phyloP scores from a whole-genome alignment of 768 basidiomycete species.

The Porpolomopsis calyptriformis region DNA sequence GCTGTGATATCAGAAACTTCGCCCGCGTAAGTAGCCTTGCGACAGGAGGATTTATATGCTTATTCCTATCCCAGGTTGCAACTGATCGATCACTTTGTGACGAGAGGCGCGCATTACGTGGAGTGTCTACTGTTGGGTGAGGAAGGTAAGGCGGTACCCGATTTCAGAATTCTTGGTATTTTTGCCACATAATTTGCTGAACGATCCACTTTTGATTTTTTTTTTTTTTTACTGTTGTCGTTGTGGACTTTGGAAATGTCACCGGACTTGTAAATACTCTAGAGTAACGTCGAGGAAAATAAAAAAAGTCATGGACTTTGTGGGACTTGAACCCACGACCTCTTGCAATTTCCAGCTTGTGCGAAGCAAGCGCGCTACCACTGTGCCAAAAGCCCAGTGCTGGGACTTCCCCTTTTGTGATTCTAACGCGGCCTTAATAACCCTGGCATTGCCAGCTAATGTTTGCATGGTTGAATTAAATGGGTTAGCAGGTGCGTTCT shows the following conservation, averaged over 20 bases:
- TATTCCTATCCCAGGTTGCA: conserved; percentile 41
- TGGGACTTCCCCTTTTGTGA: not conserved
- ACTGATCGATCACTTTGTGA: conserved; percentile 79
- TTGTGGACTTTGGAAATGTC: not conserved
- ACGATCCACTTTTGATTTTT: not conserved
- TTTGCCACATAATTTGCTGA: conserved; percentile 54
- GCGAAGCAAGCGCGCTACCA: conserved; percentile 13
- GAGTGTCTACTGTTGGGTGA: conserved; percentile 85
- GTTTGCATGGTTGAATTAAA: too few relatives aligned
- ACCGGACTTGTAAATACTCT: not conserved
- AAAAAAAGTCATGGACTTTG: conserved; percentile 4
- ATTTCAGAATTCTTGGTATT: conserved; percentile 87
- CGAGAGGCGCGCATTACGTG: conserved; percentile 85
- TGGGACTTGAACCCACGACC: conserved; percentile 12
- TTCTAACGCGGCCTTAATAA: not conserved
- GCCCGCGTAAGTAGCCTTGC: conserved; percentile 45
- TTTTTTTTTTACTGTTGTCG: not conserved
- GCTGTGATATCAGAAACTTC: conserved; percentile 51
- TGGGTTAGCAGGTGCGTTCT: too few relatives aligned
- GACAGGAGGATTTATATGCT: conserved; percentile 4
- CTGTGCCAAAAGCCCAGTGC: conserved; percentile 10
- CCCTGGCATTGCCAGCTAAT: too few relatives aligned
- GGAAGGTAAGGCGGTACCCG: conserved; percentile 66
- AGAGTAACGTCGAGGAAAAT: not conserved
- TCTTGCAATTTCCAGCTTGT: not conserved